Percentiles rank a stretch among this genome's conserved stretches.
Conservation (phyloP, 2,329 filamentous ascomycete species). For the Cladobotryum protrusum region DNA sequence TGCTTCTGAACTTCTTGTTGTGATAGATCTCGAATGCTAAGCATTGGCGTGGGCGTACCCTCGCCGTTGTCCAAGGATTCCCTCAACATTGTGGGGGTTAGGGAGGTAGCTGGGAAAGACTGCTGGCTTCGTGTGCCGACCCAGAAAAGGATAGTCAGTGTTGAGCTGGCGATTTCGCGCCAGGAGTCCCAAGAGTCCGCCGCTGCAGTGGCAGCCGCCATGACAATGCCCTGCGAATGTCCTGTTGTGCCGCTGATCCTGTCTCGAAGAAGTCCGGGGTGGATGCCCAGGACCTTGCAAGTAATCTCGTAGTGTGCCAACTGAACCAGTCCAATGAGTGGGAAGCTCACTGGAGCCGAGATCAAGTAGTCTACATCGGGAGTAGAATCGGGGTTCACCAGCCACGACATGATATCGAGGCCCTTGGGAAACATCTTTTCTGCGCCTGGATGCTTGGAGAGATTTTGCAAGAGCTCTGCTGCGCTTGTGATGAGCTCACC, state of each 20-base stretch:
- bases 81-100: conserved; percentile 83
- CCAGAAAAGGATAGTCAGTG: conserved; percentile 95
- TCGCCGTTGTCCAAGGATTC: conserved; percentile 93
- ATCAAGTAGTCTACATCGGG: conserved; percentile 93
- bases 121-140: conserved; percentile 96
- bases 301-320: conserved; percentile 93
- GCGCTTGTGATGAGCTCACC: conserved; percentile 76
- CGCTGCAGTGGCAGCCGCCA: conserved; percentile 84
- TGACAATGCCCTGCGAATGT: conserved; percentile 93
- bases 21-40: conserved; percentile 91
- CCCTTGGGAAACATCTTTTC: conserved; percentile 97
- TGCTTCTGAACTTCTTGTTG: conserved; percentile 87
- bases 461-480: conserved; percentile 78
- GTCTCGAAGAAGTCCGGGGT: conserved; percentile 82
- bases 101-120: conserved; percentile 89
- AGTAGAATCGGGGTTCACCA: conserved; percentile 80
- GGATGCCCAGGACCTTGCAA: conserved; percentile 82
- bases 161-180: conserved; percentile 68
- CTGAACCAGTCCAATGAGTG: conserved; percentile 92
- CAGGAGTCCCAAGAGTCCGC: conserved; percentile 93
- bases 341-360: conserved; percentile 90
- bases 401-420: conserved; percentile 90
- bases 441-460: conserved; percentile 76
- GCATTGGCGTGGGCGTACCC: conserved; percentile 93
- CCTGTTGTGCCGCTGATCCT: conserved; percentile 83